These are phyloP conservation scores for Penicillium sp. DNA, from an alignment of 2,329 filamentous ascomycete species.

Conservation along the genomic window DNA sequence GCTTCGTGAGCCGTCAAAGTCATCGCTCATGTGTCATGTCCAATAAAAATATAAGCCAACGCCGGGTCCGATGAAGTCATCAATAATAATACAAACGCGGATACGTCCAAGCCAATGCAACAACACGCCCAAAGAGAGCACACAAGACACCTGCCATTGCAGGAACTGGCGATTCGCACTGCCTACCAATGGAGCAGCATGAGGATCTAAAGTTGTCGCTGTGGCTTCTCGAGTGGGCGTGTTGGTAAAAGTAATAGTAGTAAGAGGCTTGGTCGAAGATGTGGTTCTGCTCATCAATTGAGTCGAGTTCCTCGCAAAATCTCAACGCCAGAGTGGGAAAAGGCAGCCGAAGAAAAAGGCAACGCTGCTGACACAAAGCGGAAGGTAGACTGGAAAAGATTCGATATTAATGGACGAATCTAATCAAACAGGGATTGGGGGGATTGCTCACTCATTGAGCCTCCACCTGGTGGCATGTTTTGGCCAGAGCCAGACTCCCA, in stretches of 20 bases:
- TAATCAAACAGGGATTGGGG: constrained; percentile 20
- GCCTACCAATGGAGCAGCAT: constrained; percentile 21
- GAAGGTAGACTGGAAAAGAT: constrained; percentile 47
- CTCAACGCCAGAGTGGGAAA: constrained; percentile 49
- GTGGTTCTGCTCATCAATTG: constrained; percentile 5
- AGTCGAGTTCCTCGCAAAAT: constrained; percentile 6
- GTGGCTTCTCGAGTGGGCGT: constrained; percentile 2
- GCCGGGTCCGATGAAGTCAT: constrained; percentile 21
- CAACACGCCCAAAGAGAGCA: constrained; percentile 21
- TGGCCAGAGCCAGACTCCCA: constrained; percentile 79
- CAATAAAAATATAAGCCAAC: constrained; percentile 13
- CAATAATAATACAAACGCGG: constrained; percentile 21
- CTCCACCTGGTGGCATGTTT: constrained; percentile 69
- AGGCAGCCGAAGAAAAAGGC: constrained; percentile 45
- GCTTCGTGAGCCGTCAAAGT: constrained; percentile 6
- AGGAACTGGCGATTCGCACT: constrained; percentile 16
- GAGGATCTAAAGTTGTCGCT: constrained; percentile 1
- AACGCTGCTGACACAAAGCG: constrained; percentile 54
- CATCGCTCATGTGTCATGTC: constrained; percentile 11
- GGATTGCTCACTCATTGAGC: constrained; percentile 61
- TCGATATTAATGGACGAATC: constrained; percentile 28
- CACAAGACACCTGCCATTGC: constrained; percentile 21
- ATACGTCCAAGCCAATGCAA: constrained; percentile 22
- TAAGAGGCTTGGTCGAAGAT: not conserved
- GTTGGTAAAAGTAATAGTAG: not conserved